Conservation (phyloP, 192 early-diverging fungal genomes). For the Coemansia furcata region DNA sequence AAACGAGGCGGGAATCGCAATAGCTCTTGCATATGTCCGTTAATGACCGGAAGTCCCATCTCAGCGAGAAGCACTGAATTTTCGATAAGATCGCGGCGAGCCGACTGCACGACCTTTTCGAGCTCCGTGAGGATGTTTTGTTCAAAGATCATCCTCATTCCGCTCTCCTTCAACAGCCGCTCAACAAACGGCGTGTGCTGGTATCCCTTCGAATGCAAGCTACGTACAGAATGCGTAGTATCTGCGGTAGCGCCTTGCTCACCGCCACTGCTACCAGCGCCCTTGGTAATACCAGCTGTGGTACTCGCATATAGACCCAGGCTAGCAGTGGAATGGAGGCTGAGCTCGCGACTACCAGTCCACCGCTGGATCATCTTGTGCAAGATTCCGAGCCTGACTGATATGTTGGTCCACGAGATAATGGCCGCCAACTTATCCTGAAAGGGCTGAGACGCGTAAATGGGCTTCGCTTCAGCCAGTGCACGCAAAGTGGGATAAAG, state of each 20-base stretch:
- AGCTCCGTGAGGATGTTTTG: constrained; percentile 65
- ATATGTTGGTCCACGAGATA: constrained; percentile 73
- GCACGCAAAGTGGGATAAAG: constrained; percentile 70
- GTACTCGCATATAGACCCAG: constrained; percentile 19
- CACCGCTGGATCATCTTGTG: constrained; percentile 75
- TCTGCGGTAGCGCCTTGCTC: background rate
- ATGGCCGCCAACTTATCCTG: constrained; percentile 71
- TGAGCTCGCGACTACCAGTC: constrained; percentile 66
- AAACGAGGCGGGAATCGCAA: constrained; percentile 76
- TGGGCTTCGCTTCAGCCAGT: constrained; percentile 61
- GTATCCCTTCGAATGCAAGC: constrained; percentile 13
- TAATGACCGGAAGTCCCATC: constrained; percentile 71
- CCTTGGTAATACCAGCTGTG: constrained; percentile 26
- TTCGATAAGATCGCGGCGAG: constrained; percentile 67
- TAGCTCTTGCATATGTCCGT: constrained; percentile 66
- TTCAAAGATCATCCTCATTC: constrained; percentile 73
- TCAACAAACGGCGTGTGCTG: constrained; percentile 75
- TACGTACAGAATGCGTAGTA: background rate
- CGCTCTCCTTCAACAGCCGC: constrained; percentile 79
- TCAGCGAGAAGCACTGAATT: constrained; percentile 63
- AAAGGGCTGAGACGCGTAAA: constrained; percentile 67
- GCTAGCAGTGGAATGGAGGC: constrained; percentile 26
- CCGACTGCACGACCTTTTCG: constrained; percentile 58
- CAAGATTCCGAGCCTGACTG: constrained; percentile 68
- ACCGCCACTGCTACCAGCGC: background rate